Evolutionary conservation across 768 basidiomycete species (phyloP), one percentile per base, ranked within the genome.

Genomic region (Trametes punicea): DNA sequence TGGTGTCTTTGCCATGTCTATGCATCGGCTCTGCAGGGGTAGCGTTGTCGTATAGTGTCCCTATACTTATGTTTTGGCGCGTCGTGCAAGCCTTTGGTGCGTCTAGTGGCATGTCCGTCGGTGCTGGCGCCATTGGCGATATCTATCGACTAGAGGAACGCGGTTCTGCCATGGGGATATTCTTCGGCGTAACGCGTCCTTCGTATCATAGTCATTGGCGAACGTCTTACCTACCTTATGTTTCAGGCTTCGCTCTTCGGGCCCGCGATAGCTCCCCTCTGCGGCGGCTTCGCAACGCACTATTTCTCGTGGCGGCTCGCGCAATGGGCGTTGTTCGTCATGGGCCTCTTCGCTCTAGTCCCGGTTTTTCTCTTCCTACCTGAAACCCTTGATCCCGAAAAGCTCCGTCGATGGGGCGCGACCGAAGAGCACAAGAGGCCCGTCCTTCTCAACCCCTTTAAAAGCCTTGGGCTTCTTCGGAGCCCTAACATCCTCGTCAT

Each of bases 271-370:
- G 83, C 86, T 0, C 85, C 87, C 0, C 67, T 84, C 1, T 60
- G 72, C 0, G 85, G 84, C 62, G 86, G 85, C 73, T 48, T 76
- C 25, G 71, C 76, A 0, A 76, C 85, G 0, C 73, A 84, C 49
- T 86, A 85, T 59, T 76, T 75, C 30, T 87, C 87, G 0, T 90
- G 88, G 87, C 77, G 87, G 0, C 58, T 74, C 3, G 78, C 85
- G 67, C 85, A 89, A 63, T 64, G 69, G 7, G 62, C 63, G 0
- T 55, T 88, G 1, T 78, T 77, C 2, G 33, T 73, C 0, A 66
- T 71, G 34, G 78, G 77, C 2, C 33, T 79, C 0, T 13, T 75
- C 0, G 70, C 73, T 1, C 72, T 81, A 31, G 6, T 76, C 6
- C 57, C 71, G 5, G 72, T 87, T 29, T 46, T 65, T 1, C 38